Evolutionary conservation across 1,284 basidiomycete species (phyloP), one percentile per base, ranked within the genome.

Genomic region (Neonothopanus nambi): DNA sequence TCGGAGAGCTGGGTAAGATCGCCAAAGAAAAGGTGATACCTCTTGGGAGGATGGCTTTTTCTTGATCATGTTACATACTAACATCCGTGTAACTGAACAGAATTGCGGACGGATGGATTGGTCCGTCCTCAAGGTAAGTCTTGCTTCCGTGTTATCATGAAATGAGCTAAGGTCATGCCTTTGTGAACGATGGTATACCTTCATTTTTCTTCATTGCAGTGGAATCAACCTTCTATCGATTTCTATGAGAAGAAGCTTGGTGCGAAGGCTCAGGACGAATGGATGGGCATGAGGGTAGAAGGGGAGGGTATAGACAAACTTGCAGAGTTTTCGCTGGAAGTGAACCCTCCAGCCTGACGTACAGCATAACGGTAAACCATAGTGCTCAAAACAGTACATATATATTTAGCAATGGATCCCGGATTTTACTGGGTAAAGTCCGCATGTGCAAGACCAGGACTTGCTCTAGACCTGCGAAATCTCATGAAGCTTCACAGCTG

Each of bases 191-290:
- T 42, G 41, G 23, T 23, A 23, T 2, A 11, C 36, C 56, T 70
- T 57, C 38, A 47, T 56, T 54, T 54, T 64, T 43, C 54, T 46
- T 21, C 45, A n/a, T 54, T 59, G 41, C 63, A 95, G 90, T 96
- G 94, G 94, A 97, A 97, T 74, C 76, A 85, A 59, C 92, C 93
- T 2, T 93, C 92, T 26, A 95, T 96, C 61, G 89, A 89, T 53
- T 95, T 95, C 67, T 95, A 95, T 70, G 87, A 91, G 72, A 86
- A 93, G 71, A 75, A 74, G 46, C 78, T 96, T 46, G 80, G 80
- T 20, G 91, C 93, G 33, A 84, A 75, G 59, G 70, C 79, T 35
- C 91, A 91, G 83, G 74, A 79, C 46, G 93, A 93, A 67, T 96
- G 94, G 94, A 76, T 91, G 71, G 85, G 87, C 56, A 95, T 95